Evolutionary conservation across 805 yeast species (phyloP).

Genomic region (Soucietia sequanensis): DNA sequence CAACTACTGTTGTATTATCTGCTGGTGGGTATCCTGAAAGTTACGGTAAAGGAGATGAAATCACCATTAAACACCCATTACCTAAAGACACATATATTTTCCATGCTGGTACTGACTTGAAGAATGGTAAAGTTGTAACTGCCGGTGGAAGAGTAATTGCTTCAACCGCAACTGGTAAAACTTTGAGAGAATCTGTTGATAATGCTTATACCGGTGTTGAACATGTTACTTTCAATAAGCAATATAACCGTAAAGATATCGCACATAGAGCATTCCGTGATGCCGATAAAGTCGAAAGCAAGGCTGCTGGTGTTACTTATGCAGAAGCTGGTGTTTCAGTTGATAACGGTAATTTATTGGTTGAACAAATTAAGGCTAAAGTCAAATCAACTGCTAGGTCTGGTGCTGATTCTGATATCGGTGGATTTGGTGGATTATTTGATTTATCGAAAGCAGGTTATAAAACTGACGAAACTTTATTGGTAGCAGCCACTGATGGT

Average conservation of each 20-base stretch:
- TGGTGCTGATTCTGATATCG: conserved; percentile 97
- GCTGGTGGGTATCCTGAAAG: conserved; percentile 96
- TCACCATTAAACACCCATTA: conserved; percentile 49
- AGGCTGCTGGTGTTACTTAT: conserved; percentile 65
- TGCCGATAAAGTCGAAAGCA: conserved; percentile 20
- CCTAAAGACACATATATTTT: conserved; percentile 71
- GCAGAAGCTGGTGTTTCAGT: conserved; percentile 98
- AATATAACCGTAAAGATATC: conserved; percentile 87
- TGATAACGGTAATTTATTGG: conserved; percentile 89
- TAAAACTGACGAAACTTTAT: conserved; percentile 69
- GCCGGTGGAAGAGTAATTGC: conserved; percentile 98
- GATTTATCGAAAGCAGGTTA: conserved; percentile 89
- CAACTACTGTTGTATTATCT: conserved; percentile 93
- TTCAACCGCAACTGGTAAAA: conserved; percentile 77
- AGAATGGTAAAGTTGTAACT: conserved; percentile 66
- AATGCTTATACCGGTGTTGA: conserved; percentile 85
- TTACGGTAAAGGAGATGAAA: conserved; percentile 83
- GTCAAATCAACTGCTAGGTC: conserved; percentile 92
- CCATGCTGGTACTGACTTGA: conserved; percentile 90
- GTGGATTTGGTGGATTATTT: conserved; percentile 98
- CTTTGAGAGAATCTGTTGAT: conserved; percentile 77
- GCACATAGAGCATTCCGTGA: conserved; percentile 93
- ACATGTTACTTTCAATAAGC: conserved; percentile 66
- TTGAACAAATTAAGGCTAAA: conserved; percentile 83
- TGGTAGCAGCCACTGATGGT: conserved; percentile 98